Base-by-base conservation (phyloP, 108 stramenopile genomes). In the Nitzschia putrida region DNA sequence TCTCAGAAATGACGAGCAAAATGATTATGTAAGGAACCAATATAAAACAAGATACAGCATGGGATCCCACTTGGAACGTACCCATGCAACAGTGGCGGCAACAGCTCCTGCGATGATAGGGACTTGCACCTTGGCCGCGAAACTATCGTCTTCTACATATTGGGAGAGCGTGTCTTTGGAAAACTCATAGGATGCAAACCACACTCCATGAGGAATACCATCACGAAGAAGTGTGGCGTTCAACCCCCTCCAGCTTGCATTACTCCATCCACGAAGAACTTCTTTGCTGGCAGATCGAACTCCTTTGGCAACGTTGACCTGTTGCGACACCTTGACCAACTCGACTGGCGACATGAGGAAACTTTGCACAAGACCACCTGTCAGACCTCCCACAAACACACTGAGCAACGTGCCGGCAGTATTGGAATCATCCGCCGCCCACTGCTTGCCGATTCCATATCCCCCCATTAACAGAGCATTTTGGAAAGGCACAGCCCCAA, bases 271-370 rank as follows among this genome's bases (percentile, higher is more conserved):
- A 10, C 13, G 37, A 18, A 66, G 23, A 39, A 72, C 43, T 54
- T 54, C 54, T 29, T 23, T 22, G 11, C 49, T 64, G 65, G 25
- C 71, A 26, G 16, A 82, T 6, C 25, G 11, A 13, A 43, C 47
- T 23, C 53, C n/a, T 50, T 60, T 71, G 34, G 51, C 26, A 13
- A 50, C 64, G 21, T 68, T 51, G 11, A 86, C 85, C 66, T 93
- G 92, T 64, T 87, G 83, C 1, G 75, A 57, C 0, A 94, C 90
- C 75, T 94, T 94, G 67, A 91, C 73, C 21, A 91, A 67, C 78
- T 94, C 93, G 25, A 91, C 84, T 4, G 93, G 93, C 2, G 82
- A 82, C 87, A 91, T 90, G 57, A 94, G 66, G 67, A 94, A 91
- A 42, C 83, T 88, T 77, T 94, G 93, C 12, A 85, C 37, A 13